Evolutionary conservation across 371 early-diverging fungal genomes (phyloP), one percentile per base, ranked within the genome.

Genomic region (Edhazardia aedis): DNA sequence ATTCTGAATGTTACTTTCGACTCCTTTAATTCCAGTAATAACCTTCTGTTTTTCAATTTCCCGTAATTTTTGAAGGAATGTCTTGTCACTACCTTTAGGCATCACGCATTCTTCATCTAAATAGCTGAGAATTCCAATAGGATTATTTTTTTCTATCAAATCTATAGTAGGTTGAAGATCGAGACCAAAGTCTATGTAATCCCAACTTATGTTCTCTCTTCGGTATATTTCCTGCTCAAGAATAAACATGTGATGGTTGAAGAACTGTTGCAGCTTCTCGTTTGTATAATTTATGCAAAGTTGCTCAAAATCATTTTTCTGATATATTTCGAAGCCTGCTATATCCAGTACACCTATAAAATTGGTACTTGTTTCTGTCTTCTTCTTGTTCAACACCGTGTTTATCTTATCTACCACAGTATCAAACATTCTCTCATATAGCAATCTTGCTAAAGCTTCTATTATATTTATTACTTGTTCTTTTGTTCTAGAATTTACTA

Each of bases 191-290:
- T 96, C 94, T 53, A 94, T 89, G 65, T 85, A 88, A 64, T 85
- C 81, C 89, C 94, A 94, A 43, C 92, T 88, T 56, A 98, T 93
- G 46, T 83, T 82, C 73, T 98, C 96, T 30, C 78, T 77, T 57
- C 79, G 74, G 75, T 98, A 98, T 65, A 92, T 89, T 67, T 90
- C 88, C 68, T 98, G 93, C 72, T 99, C 99, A 12, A 90, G 75
- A 30, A 86, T 82, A 75, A 99, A 99, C 96, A 96, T 95, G 67
- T 91, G 86, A 72, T 94, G 95, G 74, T 96, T 99, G 77, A 99
- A 98, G 75, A 93, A 93, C 66, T 99, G 94, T 70, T 98, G 99
- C 11, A 98, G 79, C 58, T 85, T 85, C 69, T 98, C 99, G 72
- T 98, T 98, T 28, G 95, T 92, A 70, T 95, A 95, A 74, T 98